Evolutionary conservation across 2,329 filamentous ascomycete genomes (phyloP), one percentile per base, ranked within the genome.

Genomic region (Macrophomina pseudophaseolina): DNA sequence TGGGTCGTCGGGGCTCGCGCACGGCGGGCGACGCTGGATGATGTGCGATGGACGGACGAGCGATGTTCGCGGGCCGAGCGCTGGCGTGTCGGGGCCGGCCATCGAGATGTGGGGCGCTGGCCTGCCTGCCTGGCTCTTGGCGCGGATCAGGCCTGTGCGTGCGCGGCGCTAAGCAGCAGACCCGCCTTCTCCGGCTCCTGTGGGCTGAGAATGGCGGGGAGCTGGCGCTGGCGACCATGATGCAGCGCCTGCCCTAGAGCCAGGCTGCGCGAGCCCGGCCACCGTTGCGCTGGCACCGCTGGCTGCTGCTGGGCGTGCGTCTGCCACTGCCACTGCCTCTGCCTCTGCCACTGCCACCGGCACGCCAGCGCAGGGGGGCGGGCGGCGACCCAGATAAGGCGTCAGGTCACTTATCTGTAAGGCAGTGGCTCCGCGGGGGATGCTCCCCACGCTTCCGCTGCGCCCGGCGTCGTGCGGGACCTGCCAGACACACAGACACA

Each of bases 31-130:
- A 44, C 12, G 49, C 9, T 28, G 18, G 23, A 12, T 30, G 28
- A 52, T 30, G 49, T 32, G 49, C 49, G 49, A 33, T 51, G 49
- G 28, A 4, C 23, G 11, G 9, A 38, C 2, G 32, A 32, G 42
- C 42, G 52, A 54, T 38, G 52, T 54, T 28, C 32, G 52, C 54
- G 54, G 54, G 18, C 54, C 54, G 54, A 58, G 54, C 54, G 54
- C 52, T 54, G 52, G 52, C 52, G 42, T 44, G 42, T 51, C 48
- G 48, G 48, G 48, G 18, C 18, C 11, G 48, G 48, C 30, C 48
- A 44, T 58, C 54, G 54, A 40, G 54, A 58, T 58, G 54, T 58
- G 35, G 54, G 54, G 54, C 54, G 32, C 32, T 54, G 42, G 42
- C 42, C 48, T 44, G 38, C 38, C 23, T 23, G 23, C 23, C 23